A percentile compares a stretch with the other conserved stretches of the same genome.
phyloP scores from a whole-genome alignment of 1,284 basidiomycete genomes.

The Tetrapyrgos nigripes region DNA sequence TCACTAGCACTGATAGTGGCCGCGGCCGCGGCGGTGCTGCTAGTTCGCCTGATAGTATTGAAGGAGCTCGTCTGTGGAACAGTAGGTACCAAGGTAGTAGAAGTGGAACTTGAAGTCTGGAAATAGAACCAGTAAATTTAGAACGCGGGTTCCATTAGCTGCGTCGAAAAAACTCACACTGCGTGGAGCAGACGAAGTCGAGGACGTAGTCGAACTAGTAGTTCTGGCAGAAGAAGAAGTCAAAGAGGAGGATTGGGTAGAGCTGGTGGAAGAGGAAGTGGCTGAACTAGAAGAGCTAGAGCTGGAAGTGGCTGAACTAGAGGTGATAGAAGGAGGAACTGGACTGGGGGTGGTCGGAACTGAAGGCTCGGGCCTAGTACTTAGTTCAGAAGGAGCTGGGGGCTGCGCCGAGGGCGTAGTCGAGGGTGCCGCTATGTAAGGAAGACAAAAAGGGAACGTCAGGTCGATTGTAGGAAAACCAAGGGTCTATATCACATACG shows the following conservation, averaged over 20 bases:
- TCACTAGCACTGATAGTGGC: conserved; percentile 6
- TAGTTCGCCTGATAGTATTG: not conserved
- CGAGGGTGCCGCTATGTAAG: too few relatives aligned
- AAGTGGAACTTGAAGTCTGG: conserved; percentile 1
- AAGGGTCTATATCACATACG: not conserved
- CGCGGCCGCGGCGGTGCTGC: conserved; percentile 15
- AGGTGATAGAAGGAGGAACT: not conserved
- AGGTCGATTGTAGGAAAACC: not conserved
- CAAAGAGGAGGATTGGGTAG: not conserved
- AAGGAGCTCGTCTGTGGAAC: conserved; percentile 5
- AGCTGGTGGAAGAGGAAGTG: not conserved
- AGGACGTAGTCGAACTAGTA: not conserved
- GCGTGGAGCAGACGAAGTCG: not conserved
- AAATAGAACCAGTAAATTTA: not conserved
- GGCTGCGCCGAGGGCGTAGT: too few relatives aligned
- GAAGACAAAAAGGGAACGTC: too few relatives aligned
- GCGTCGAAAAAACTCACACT: not conserved
- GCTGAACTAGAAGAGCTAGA: too few relatives aligned
- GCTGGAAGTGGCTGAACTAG: not conserved
- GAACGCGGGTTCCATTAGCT: not conserved
- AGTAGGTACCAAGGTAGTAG: not conserved
- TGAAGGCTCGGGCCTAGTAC: too few relatives aligned
- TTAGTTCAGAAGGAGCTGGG: too few relatives aligned
- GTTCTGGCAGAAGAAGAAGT: not conserved
- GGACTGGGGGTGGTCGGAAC: too few relatives aligned